Evolutionary conservation across 2,329 filamentous ascomycete genomes (phyloP).

Genomic region (Colletotrichum eremochloae): DNA sequence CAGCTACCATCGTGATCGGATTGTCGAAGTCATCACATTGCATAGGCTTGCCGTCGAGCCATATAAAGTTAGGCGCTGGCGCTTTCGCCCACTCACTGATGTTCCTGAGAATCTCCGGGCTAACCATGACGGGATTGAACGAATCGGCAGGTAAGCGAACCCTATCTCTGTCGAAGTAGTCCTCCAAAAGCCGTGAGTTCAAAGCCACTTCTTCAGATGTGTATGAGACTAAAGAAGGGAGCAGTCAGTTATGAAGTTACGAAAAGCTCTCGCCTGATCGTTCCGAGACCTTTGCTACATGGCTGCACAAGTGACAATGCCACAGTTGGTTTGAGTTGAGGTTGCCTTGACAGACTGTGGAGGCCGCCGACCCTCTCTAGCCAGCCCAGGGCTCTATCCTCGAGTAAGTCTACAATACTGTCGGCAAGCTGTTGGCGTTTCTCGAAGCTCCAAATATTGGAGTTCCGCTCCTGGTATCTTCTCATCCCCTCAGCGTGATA

Average conservation of each 20-base stretch:
- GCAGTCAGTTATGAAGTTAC: background rate
- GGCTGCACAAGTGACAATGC: background rate
- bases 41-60: slow-evolving; percentile 35
- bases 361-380: background rate
- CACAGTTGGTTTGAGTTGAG: no score
- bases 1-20: slow-evolving; percentile 34
- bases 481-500: background rate
- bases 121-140: background rate
- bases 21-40: slow-evolving; percentile 20
- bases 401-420: slow-evolving; percentile 2
- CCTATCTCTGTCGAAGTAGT: slow-evolving; percentile 11
- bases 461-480: background rate
- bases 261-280: background rate
- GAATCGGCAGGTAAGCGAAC: background rate
- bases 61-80: background rate
- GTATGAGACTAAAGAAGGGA: background rate
- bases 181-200: background rate
- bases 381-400: background rate
- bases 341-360: no score
- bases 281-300: background rate
- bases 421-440: background rate
- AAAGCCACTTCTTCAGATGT: background rate
- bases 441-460: background rate
- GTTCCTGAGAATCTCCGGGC: background rate
- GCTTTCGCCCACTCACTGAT: slow-evolving; percentile 4